Conservation (phyloP, 2,329 filamentous ascomycete genomes). For the Botrytis porri region DNA sequence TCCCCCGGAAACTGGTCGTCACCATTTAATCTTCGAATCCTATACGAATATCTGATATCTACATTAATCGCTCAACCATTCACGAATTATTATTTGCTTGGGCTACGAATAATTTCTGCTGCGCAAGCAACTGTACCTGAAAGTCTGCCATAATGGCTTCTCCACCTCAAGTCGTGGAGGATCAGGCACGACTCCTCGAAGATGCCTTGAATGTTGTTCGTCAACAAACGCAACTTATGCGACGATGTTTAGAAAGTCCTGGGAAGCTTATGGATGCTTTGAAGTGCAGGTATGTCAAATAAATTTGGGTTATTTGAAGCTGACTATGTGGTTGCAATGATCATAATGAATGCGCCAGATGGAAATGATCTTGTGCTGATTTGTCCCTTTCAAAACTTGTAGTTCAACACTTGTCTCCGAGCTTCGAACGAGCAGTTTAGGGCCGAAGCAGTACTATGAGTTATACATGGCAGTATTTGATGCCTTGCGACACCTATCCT, state of each 20-base stretch:
- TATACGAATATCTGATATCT: slow-evolving; percentile 8
- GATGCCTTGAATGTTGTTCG: slow-evolving; percentile 95
- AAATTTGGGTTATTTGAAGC: not conserved
- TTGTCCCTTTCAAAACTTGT: slow-evolving; percentile 28
- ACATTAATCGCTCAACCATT: not conserved
- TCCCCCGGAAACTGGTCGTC: slow-evolving; percentile 17
- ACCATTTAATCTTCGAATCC: slow-evolving; percentile 3
- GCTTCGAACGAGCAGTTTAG: slow-evolving; percentile 90
- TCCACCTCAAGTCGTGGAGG: slow-evolving; percentile 63
- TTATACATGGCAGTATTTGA: slow-evolving; percentile 99
- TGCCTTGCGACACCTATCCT: slow-evolving; percentile 90
- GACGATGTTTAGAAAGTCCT: slow-evolving; percentile 92
- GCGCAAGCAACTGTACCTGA: slow-evolving; percentile 27
- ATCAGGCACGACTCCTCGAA: slow-evolving; percentile 89
- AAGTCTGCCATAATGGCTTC: slow-evolving; percentile 44
- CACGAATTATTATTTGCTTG: slow-evolving; percentile 19
- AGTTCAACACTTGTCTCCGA: slow-evolving; percentile 99
- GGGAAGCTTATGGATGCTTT: slow-evolving; percentile 99
- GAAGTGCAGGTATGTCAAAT: slow-evolving; percentile 84
- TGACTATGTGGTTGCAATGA: not conserved
- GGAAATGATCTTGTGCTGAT: slow-evolving; percentile 32
- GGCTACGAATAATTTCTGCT: slow-evolving; percentile 29
- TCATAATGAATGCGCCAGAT: slow-evolving; percentile 8
- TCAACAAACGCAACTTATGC: slow-evolving; percentile 96
- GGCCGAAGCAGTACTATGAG: slow-evolving; percentile 99